These are phyloP conservation scores for Monosporozyma servazzii DNA, from an alignment of 805 yeast genomes.

Conservation along the genomic window DNA sequence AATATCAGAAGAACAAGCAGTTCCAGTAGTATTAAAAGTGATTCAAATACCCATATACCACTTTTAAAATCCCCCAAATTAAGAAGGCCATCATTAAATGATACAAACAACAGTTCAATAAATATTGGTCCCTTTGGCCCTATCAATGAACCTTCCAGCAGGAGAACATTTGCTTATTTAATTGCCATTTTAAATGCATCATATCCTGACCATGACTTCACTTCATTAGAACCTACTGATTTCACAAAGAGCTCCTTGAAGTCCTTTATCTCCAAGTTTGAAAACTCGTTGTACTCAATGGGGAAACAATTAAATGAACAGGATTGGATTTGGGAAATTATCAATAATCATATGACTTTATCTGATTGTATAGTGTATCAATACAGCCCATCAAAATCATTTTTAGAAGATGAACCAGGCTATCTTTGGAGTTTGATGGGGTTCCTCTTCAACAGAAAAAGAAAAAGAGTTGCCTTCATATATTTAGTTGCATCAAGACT, in stretches of 20 bases:
- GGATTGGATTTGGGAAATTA: conserved; percentile 75
- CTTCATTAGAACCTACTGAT: conserved; percentile 72
- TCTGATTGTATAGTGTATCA: conserved; percentile 51
- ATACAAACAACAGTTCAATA: conserved; percentile 18
- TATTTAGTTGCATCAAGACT: conserved; percentile 52
- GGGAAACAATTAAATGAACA: conserved; percentile 45
- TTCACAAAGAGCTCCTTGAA: conserved; percentile 44
- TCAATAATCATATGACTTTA: conserved; percentile 69
- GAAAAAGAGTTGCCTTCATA: conserved; percentile 83
- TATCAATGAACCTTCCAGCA: conserved; percentile 69
- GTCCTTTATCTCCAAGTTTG: conserved; percentile 56
- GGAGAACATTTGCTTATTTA: conserved; percentile 82
- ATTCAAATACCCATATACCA: neutral
- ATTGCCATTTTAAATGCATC: conserved; percentile 86
- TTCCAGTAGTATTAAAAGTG: conserved; percentile 17
- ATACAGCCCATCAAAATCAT: conserved; percentile 37
- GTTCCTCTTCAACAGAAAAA: conserved; percentile 84
- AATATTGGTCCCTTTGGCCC: conserved; percentile 80
- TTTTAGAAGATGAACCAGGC: conserved; percentile 33
- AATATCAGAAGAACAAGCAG: conserved; percentile 22
- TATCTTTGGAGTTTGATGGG: conserved; percentile 55
- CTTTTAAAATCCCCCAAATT: conserved; percentile 4
- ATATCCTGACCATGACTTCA: conserved; percentile 93
- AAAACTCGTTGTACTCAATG: conserved; percentile 63
- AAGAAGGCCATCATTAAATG: conserved; percentile 25